Evolutionary conservation across 768 basidiomycete species (phyloP), one percentile per base, ranked within the genome.

Genomic region (Collybiopsis confluens): DNA sequence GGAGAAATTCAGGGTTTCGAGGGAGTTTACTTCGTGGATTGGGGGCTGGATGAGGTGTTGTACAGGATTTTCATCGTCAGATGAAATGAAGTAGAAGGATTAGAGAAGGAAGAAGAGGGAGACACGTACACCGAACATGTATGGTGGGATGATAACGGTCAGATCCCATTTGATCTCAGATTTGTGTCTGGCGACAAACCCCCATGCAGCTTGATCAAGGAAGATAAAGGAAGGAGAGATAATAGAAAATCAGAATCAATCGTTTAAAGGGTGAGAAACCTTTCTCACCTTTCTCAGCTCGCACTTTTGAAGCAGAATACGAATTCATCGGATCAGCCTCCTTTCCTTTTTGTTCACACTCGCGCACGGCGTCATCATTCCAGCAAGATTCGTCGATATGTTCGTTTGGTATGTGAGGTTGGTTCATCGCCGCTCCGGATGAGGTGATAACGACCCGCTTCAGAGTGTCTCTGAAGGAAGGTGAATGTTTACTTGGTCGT

Each of bases 361-460:
- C 66, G 42, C 63, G 61, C 21, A 76, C 59, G 11, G 69, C 63
- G 38, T 63, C 64, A 18, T 73, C 55, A 59, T 82, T 81, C 82
- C 81, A 83, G 64, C 79, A 68, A 16, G 54, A 56, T 58, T 79
- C 75, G 37, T 59, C 62, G 58, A 62, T 68, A 7, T 64, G 62
- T 0, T 53, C 38, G 11, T 57, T 33, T 0, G 26, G 51, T 5
- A 62, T 54, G n/a, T 45, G 56, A 42, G 23, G 2, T 36, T 46
- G 45, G 2, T 69, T 54, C 20, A 78, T 46, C 0, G 78, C 64
- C 5, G 76, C 81, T 35, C 62, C 67, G 3, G 81, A 82, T 9
- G 77, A 77, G 1, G 80, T 82, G 59, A 83, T 62, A 24, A 85
- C 75, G 20, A 86, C 67, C 5, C 83, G 74, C 62, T 81, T 73